A percentile compares a stretch with the other conserved stretches of the same genome.
Evolutionary conservation across 805 yeast genomes (phyloP).

Genomic region (Nakazawaea wickerhamii): DNA sequence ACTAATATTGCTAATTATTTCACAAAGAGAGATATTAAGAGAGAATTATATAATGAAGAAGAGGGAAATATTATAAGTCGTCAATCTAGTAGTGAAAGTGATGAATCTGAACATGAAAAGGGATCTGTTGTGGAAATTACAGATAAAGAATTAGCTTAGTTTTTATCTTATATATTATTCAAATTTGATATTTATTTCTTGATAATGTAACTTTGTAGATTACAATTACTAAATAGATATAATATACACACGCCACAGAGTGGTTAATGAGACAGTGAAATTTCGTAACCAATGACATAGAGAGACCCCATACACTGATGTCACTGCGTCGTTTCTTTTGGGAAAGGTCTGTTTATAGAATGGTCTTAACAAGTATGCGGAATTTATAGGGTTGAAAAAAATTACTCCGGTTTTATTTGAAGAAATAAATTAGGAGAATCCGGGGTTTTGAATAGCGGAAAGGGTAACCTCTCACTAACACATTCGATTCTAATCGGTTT

Average conservation of each 20-base stretch:
- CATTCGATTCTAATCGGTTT: too few species aligned
- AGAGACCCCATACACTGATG: too few species aligned
- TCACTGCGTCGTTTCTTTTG: too few species aligned
- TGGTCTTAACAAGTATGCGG: not conserved
- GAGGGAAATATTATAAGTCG: not conserved
- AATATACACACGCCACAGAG: too few species aligned
- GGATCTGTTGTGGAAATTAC: not conserved
- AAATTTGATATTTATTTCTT: too few species aligned
- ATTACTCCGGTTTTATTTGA: not conserved
- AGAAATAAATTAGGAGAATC: not conserved
- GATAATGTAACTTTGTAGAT: too few species aligned
- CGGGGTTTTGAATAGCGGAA: not conserved
- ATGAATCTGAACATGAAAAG: not conserved
- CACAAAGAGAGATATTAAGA: constrained; percentile 3
- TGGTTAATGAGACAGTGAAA: too few species aligned
- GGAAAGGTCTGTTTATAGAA: too few species aligned
- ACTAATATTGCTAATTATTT: constrained; percentile 22
- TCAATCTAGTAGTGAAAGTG: not conserved
- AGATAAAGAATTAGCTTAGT: not conserved
- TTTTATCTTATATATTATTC: too few species aligned
- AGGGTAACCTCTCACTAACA: too few species aligned
- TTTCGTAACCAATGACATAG: too few species aligned
- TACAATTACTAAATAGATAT: too few species aligned
- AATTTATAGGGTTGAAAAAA: not conserved
- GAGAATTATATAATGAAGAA: not conserved